phyloP scores from a whole-genome alignment of 495 filamentous ascomycete genomes.

The Podospora pseudopauciseta region DNA sequence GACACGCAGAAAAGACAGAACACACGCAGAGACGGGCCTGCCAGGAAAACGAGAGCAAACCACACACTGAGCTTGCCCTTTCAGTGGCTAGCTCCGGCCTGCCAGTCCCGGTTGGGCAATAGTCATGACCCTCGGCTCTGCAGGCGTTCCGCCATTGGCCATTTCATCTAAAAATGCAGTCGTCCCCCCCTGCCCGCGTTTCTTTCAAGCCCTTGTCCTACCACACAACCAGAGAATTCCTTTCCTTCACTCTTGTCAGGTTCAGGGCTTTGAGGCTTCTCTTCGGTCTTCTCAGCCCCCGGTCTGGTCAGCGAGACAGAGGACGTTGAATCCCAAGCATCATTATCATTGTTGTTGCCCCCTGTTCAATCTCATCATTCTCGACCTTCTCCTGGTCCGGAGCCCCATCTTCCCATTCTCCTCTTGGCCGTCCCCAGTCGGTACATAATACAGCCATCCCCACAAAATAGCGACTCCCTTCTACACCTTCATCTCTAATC shows the following conservation, averaged over 20 bases:
- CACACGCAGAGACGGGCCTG: slow-evolving; percentile 15
- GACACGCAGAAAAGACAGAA: slow-evolving; percentile 2
- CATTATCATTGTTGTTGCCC: background rate
- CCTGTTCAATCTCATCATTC: slow-evolving; percentile 5
- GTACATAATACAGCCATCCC: slow-evolving; percentile 16
- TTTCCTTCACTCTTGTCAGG: slow-evolving; percentile 26
- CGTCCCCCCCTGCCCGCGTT: slow-evolving; percentile 39
- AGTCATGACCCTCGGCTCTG: slow-evolving; percentile 32
- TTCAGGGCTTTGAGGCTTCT: slow-evolving; percentile 12
- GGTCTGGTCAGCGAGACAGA: background rate
- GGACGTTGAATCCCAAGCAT: background rate
- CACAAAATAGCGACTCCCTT: slow-evolving; percentile 10
- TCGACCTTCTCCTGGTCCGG: background rate
- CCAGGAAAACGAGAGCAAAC: slow-evolving; percentile 16
- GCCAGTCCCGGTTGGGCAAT: slow-evolving; percentile 44
- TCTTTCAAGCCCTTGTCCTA: slow-evolving; percentile 44
- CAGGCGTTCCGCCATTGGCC: slow-evolving; percentile 40
- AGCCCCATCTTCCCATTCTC: background rate
- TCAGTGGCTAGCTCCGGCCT: slow-evolving; percentile 44
- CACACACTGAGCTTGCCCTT: slow-evolving; percentile 17
- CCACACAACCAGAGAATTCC: slow-evolving; percentile 38
- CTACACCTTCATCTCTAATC: background rate
- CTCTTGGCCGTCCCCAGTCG: slow-evolving; percentile 7
- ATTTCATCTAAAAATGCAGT: slow-evolving; percentile 42
- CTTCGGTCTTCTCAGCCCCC: slow-evolving; percentile 19